Evolutionary conservation across 1,284 basidiomycete genomes (phyloP).

Genomic region (Phellopilus nigrolimitatus): DNA sequence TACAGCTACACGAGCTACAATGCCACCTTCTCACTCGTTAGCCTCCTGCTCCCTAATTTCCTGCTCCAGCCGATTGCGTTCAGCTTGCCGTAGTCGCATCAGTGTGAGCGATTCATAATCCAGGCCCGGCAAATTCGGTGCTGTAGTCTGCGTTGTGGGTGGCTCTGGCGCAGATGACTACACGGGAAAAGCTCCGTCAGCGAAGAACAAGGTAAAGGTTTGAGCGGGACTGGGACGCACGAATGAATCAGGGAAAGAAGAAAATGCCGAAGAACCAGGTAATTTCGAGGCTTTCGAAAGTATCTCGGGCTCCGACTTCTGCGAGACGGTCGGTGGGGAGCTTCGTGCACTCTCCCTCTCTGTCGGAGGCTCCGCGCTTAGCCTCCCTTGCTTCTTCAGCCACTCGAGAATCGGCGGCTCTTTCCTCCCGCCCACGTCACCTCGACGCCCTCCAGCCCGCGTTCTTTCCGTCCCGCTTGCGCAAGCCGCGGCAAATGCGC

Average conservation of each 20-base stretch:
- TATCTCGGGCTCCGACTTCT: conserved; percentile 1
- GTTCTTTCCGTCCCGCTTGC: conserved; percentile 48
- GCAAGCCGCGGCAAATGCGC: conserved; percentile 68
- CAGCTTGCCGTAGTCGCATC: conserved; percentile 76
- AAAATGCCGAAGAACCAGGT: conserved; percentile 32
- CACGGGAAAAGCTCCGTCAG: conserved; percentile 25
- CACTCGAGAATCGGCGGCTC: conserved; percentile 74
- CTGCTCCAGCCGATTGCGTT: conserved; percentile 67
- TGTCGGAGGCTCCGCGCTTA: conserved; percentile 32
- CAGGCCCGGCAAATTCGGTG: conserved; percentile 37
- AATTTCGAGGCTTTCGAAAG: conserved; percentile 19
- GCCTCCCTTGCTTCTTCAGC: conserved; percentile 66
- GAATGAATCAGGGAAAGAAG: conserved; percentile 56
- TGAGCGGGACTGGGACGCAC: conserved; percentile 34
- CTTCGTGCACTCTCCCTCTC: conserved; percentile 7
- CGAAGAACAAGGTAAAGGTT: background rate
- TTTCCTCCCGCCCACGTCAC: conserved; percentile 61
- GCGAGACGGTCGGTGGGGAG: conserved; percentile 8
- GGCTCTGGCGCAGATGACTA: conserved; percentile 27
- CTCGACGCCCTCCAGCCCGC: conserved; percentile 53
- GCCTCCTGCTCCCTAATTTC: conserved; percentile 59
- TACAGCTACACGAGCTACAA: too few relatives aligned
- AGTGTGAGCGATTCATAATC: conserved; percentile 82
- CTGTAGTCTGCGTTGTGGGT: conserved; percentile 26
- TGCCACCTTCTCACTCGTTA: conserved; percentile 8